These are phyloP conservation scores for Leccinum subspadiceum DNA, from an alignment of 1,284 basidiomycete species.

Conservation along the genomic window DNA sequence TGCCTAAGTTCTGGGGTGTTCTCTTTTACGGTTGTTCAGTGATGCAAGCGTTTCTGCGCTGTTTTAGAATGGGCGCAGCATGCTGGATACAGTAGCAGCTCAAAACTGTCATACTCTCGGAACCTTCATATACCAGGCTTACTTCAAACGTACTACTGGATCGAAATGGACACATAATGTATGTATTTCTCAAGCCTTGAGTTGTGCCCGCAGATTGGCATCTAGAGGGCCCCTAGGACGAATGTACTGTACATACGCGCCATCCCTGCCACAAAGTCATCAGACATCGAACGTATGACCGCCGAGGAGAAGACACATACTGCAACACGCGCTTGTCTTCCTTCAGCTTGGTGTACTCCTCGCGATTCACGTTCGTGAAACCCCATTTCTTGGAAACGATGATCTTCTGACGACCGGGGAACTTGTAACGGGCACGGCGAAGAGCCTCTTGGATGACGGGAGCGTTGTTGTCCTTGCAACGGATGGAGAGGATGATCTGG, in stretches of 20 bases:
- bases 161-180: constrained; percentile 9
- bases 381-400: constrained; percentile 98
- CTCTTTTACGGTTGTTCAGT: not conserved
- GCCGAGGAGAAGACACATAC: constrained; percentile 45
- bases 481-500: constrained; percentile 95
- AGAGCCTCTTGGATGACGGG: constrained; percentile 95
- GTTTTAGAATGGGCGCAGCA: not conserved
- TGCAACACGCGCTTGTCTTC: constrained; percentile 84
- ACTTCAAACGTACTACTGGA: not conserved
- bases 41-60: not conserved
- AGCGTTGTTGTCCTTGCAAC: constrained; percentile 88
- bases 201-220: constrained; percentile 81
- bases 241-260: constrained; percentile 88
- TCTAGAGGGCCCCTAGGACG: constrained; percentile 84
- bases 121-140: not conserved
- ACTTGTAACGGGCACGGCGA: constrained; percentile 98
- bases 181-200: constrained; percentile 52
- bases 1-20: no score
- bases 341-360: constrained; percentile 88
- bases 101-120: not conserved
- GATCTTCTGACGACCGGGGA: constrained; percentile 99
- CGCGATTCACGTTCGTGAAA: constrained; percentile 93
- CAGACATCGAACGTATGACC: not conserved
- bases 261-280: constrained; percentile 53
- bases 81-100: not conserved